Base-by-base conservation (phyloP, 1,139 yeast genomes). In the Candida labiduridarum region DNA sequence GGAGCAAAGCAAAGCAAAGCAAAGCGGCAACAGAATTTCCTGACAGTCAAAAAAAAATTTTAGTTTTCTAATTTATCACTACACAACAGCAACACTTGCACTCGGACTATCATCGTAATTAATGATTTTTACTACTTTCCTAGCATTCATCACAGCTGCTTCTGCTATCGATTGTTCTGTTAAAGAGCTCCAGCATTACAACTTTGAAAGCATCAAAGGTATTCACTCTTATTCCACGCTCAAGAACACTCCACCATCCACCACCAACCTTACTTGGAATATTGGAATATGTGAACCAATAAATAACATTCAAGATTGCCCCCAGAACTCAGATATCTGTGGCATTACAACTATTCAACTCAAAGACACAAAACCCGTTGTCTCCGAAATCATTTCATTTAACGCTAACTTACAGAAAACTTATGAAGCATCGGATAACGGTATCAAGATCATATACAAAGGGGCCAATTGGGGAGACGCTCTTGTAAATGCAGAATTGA, bases 201-300 rank as follows among this genome's bases (percentile, higher is more conserved):
- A 76, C 49, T 75, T 82, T 56, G 77, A 74, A 49, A 59, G 70
- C 18, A 68, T 85, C 41, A 74, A 74, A 44, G 88, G 89, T 2
- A 62, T 73, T 6, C 80, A 81, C 57, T 58, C 68, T 2, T 71
- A 72, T 15, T 61, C 73, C 8, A 50, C 61, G 4, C 59, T 73
- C 31, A 71, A 66, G 42, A 79, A 78, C 45, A 89, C 97, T 12
- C 97, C 97, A 25, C 98, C 98, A 2, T 80, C 92, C 5, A 71
- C 68, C 42, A 83, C 89, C 2, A 77, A 74, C 47, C 68, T 76
- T 36, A 76, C 82, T 3, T 89, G 96, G 92, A 82, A 76, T 60
- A 60, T 91, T 45, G 87, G 89, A 44, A 75, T 90, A 11, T 89
- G 96, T 67, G 83, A 80, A 43, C 70, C 80, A 9, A 66, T 80